phyloP scores from a whole-genome alignment of 371 early-diverging fungal species.

The Umbelopsis sp. region DNA sequence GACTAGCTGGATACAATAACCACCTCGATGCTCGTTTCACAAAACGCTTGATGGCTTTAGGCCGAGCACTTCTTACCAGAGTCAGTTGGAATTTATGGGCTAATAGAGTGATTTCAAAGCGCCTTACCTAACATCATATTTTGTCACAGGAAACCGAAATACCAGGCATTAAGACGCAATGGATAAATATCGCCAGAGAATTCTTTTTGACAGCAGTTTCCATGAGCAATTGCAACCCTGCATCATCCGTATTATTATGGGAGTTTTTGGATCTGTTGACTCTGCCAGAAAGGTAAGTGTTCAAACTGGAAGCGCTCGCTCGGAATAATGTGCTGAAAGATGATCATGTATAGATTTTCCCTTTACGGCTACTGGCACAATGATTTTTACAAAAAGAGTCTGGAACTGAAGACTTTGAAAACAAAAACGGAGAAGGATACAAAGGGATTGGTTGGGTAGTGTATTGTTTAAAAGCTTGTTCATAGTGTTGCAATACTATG shows the following conservation, averaged over 20 bases:
- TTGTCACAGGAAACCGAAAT: constrained; percentile 24
- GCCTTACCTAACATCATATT: too few relatives aligned
- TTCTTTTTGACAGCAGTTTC: constrained; percentile 80
- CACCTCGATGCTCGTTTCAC: constrained; percentile 50
- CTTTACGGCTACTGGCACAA: constrained; percentile 87
- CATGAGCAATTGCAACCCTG: constrained; percentile 68
- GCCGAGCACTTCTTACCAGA: constrained; percentile 41
- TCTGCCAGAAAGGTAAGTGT: constrained; percentile 62
- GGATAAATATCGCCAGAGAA: constrained; percentile 67
- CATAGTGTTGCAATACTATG: neutral
- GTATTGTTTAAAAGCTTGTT: neutral
- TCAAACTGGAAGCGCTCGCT: too few relatives aligned
- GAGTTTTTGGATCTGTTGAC: constrained; percentile 64
- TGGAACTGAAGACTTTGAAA: constrained; percentile 50
- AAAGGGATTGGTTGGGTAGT: constrained; percentile 67
- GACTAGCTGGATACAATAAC: constrained; percentile 53
- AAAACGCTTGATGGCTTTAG: constrained; percentile 44
- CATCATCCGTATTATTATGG: constrained; percentile 80
- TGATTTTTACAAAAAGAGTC: constrained; percentile 55
- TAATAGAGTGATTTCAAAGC: too few relatives aligned
- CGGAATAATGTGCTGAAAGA: too few relatives aligned
- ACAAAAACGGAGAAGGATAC: constrained; percentile 62
- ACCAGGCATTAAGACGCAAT: constrained; percentile 36
- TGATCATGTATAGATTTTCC: constrained; percentile 35
- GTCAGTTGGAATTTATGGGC: constrained; percentile 3